Conservation (phyloP, 2,329 filamentous ascomycete species). For the Alternaria hordeiaustralica region DNA sequence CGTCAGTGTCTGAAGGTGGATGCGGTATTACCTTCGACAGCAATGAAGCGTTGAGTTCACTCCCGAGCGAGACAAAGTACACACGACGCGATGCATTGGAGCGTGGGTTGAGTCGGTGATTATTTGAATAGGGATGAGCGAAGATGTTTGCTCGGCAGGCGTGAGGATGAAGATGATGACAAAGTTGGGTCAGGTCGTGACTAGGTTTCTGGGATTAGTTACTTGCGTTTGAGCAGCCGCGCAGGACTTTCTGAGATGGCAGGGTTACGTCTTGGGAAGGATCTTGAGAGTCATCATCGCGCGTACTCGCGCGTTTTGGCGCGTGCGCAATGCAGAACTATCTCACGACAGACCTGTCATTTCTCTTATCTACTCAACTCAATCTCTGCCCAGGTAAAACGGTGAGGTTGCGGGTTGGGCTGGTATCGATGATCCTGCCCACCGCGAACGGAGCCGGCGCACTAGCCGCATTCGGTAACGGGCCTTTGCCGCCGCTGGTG, state of each 20-base stretch:
- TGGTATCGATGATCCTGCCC: background rate
- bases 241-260: background rate
- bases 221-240: background rate
- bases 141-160: background rate
- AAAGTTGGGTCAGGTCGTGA: background rate
- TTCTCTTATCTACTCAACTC: background rate
- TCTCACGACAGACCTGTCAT: background rate
- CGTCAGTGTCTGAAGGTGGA: background rate
- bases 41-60: background rate
- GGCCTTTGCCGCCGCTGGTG: background rate
- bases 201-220: background rate
- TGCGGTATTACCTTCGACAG: background rate
- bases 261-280: background rate
- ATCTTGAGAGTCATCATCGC: background rate
- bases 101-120: background rate
- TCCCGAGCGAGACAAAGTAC: background rate
- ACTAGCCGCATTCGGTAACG: background rate
- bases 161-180: background rate
- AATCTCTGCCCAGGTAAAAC: background rate
- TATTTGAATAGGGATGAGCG: background rate
- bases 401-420: background rate
- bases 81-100: background rate
- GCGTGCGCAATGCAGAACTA: background rate
- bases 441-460: background rate
- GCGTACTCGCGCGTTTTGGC: background rate